Conservation (phyloP, 2,329 filamentous ascomycete species). For the Lizonia empirigonia region DNA sequence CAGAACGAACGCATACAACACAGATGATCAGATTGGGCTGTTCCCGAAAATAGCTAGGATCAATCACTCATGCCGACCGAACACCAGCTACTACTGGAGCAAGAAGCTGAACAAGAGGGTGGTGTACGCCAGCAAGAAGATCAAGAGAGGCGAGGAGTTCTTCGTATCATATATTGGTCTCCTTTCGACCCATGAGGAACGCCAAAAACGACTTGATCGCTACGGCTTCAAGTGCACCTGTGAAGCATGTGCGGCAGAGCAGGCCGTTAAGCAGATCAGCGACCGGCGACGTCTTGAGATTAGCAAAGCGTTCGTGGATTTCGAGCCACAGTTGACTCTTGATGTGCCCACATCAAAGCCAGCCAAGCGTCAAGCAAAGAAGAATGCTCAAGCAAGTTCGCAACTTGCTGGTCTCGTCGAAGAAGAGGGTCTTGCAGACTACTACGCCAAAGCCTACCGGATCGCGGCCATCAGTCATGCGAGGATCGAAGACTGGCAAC, state of each 20-base stretch:
- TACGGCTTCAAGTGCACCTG: slow-evolving; percentile 49
- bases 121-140: slow-evolving; percentile 46
- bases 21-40: slow-evolving; percentile 37
- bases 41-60: slow-evolving; percentile 46
- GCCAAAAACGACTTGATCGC: slow-evolving; percentile 40
- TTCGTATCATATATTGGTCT: slow-evolving; percentile 49
- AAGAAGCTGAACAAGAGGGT: slow-evolving; percentile 34
- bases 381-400: slow-evolving; percentile 35
- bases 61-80: slow-evolving; percentile 47
- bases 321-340: slow-evolving; percentile 36
- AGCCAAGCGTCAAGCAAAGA: slow-evolving; percentile 30
- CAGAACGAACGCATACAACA: slow-evolving; percentile 46
- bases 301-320: slow-evolving; percentile 31
- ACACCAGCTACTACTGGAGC: slow-evolving; percentile 48
- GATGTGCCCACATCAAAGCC: slow-evolving; percentile 26
- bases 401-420: slow-evolving; percentile 40
- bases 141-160: slow-evolving; percentile 50
- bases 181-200: slow-evolving; percentile 34
- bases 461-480: slow-evolving; percentile 41
- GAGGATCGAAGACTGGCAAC: slow-evolving; percentile 36
- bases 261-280: slow-evolving; percentile 24
- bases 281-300: slow-evolving; percentile 38
- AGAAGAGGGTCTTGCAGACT: slow-evolving; percentile 43
- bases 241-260: slow-evolving; percentile 42
- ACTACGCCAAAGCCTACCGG: slow-evolving; percentile 43